A percentile compares a stretch with the other conserved stretches of the same genome.
Evolutionary conservation across 805 yeast genomes (phyloP).

Genomic region (Komagataella phaffii): DNA sequence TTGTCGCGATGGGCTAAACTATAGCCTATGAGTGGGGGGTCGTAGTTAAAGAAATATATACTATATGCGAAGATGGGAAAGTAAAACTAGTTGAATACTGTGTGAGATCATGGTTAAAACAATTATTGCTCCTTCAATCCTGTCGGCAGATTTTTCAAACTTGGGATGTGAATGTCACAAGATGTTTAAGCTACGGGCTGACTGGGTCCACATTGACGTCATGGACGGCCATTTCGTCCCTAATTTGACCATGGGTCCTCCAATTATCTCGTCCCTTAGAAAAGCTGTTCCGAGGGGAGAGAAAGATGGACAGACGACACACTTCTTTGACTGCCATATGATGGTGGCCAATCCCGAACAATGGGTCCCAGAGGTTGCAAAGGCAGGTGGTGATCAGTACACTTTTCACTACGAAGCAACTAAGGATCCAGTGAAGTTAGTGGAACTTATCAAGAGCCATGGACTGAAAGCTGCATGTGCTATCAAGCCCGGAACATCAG

Average conservation of each 20-base stretch:
- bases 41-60: background rate
- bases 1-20: background rate
- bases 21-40: background rate
- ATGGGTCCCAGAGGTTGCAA: slow-evolving; percentile 88
- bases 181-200: slow-evolving; percentile 72
- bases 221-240: slow-evolving; percentile 99
- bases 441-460: slow-evolving; percentile 56
- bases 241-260: slow-evolving; percentile 88
- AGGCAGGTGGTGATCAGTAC: slow-evolving; percentile 91
- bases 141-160: slow-evolving; percentile 85
- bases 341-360: slow-evolving; percentile 89
- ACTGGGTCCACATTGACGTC: slow-evolving; percentile 96
- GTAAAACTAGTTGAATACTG: background rate
- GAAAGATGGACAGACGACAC: slow-evolving; percentile 26
- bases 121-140: slow-evolving; percentile 86
- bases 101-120: slow-evolving; percentile 50
- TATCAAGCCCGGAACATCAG: slow-evolving; percentile 85
- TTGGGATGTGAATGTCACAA: slow-evolving; percentile 79
- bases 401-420: slow-evolving; percentile 95
- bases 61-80: background rate
- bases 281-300: slow-evolving; percentile 56
- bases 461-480: slow-evolving; percentile 96
- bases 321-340: slow-evolving; percentile 92
- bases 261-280: slow-evolving; percentile 69
- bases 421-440: slow-evolving; percentile 58